Base-by-base conservation (phyloP, 192 early-diverging fungal species). In the Umbelopsis sp. region DNA sequence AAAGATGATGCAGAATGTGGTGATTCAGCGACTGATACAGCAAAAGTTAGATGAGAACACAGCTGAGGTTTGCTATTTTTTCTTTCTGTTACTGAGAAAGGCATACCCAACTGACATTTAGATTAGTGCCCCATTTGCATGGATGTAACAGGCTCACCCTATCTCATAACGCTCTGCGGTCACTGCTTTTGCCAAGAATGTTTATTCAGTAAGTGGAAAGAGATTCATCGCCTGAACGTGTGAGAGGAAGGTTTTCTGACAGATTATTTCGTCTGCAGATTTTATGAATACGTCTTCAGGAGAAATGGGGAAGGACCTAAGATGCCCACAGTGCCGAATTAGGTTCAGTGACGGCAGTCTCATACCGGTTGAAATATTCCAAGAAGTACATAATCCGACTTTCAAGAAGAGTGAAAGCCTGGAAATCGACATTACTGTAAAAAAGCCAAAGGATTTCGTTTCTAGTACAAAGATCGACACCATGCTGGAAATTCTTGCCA, bases 141-240 rank as follows among this genome's bases (percentile, higher is more conserved):
- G 71, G 81, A 82, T 72, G 45, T 74, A 6, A 59, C 71, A 9
- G 49, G 67, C 4, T 21, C 74, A 16, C 45, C 81, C 9, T 72
- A 65, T 2, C 70, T 82, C 1, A 77, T 80, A 12, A 34, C 73
- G 0, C 41, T 31, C 0, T 85, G 83, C 36, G 83, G 83, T 3
- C 82, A 85, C 66, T 77, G 80, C 2, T 71, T 81, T 24, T 85
- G 83, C 41, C 51, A 69, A 49, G 83, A 85, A 70, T 85, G 83
- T 51, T 59, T 85, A 34, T 56, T 54, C 22, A 59, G 78, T 79
- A 75, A 69, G 70, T 71, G n/a, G n/a, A 38, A 43, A n/a, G 9
- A n/a, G 7, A 41, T 41, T 41, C 1, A 5, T 11, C 38, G 12
- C 8, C 38, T 11, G 38, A 11, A 41, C 7, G 2, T 6, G 1